Conservation (phyloP, 306 rosid genomes). For the Luffa acutangula region DNA sequence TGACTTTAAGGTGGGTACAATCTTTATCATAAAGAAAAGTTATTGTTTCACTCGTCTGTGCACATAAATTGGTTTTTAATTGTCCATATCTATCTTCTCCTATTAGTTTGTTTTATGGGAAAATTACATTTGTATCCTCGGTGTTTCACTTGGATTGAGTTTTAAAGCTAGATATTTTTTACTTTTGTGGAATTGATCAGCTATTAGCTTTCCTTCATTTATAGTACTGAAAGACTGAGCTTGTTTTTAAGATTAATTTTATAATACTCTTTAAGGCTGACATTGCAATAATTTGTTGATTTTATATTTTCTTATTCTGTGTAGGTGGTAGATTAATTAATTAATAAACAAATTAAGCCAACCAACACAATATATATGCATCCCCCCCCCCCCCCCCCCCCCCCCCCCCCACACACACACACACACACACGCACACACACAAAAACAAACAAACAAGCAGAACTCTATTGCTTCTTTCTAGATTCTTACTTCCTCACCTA, state of each 20-base stretch:
- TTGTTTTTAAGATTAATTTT: background rate
- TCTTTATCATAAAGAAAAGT: background rate
- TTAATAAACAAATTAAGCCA: background rate
- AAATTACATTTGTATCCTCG: background rate
- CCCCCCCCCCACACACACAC: background rate
- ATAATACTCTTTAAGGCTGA: background rate
- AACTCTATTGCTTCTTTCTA: background rate
- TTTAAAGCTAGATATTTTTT: background rate
- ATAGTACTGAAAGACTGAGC: background rate
- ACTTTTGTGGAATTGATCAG: background rate
- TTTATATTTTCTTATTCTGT: background rate
- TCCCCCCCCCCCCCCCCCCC: background rate
- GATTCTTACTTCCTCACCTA: no score
- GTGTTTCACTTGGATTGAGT: background rate
- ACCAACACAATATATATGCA: no score
- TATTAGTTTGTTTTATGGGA: background rate
- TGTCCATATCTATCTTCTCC: background rate
- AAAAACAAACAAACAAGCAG: no score
- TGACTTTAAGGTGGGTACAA: slow-evolving; percentile 66
- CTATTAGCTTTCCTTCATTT: background rate
- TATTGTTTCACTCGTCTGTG: background rate
- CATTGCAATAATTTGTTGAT: background rate
- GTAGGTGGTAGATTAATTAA: background rate
- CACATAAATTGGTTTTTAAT: background rate
- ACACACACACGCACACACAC: no score